A percentile compares a stretch with the other conserved stretches of the same genome.
Evolutionary conservation across 176 grass and related monocot species (phyloP).

Genomic region (Secale cereale): DNA sequence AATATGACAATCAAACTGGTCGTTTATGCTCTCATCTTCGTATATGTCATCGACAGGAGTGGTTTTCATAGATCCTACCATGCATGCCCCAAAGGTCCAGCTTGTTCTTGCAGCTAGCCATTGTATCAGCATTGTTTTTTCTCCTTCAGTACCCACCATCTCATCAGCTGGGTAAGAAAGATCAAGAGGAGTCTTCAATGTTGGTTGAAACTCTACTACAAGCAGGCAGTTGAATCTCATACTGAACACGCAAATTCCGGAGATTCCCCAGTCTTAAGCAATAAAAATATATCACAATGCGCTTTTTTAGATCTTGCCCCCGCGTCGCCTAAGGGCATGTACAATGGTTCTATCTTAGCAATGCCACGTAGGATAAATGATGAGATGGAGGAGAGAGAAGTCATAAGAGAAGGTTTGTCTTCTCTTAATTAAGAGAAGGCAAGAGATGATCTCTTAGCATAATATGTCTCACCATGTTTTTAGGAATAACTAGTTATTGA

Average conservation of each 20-base stretch:
- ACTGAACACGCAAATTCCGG: neutral
- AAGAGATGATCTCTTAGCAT: no score
- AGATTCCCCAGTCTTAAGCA: neutral
- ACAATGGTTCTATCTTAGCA: no score
- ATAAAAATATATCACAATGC: no score
- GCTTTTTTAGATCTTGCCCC: no score
- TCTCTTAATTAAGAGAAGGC: no score
- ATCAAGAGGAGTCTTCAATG: neutral
- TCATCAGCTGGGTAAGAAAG: conserved; percentile 16
- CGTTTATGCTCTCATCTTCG: conserved; percentile 3
- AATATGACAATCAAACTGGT: conserved; percentile 17
- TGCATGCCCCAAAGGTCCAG: conserved; percentile 14
- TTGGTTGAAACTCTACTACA: neutral
- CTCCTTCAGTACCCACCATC: conserved; percentile 3
- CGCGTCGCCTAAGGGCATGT: no score
- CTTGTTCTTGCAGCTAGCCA: neutral
- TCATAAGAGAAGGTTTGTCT: no score
- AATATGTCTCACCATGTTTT: no score
- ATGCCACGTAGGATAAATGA: no score
- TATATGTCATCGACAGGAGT: conserved; percentile 2
- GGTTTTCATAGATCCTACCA: neutral
- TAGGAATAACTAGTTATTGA: no score
- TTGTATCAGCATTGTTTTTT: neutral
- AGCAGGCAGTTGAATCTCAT: conserved; percentile 5
- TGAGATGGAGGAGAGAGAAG: no score